These are phyloP conservation scores for Stereocaulon alpinum DNA, from an alignment of 495 filamentous ascomycete species.

Conservation along the genomic window DNA sequence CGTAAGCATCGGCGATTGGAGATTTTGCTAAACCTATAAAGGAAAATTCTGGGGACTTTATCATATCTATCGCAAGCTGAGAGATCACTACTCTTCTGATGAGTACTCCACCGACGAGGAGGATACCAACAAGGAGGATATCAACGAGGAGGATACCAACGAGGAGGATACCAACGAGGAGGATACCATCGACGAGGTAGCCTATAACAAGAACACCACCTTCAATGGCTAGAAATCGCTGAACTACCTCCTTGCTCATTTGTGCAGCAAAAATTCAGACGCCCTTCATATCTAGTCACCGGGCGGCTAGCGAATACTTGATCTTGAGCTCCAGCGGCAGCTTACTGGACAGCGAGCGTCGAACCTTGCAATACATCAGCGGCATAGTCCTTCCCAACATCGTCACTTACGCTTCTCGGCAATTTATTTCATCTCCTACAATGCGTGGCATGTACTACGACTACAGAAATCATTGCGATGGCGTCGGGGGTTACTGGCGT, in stretches of 20 bases:
- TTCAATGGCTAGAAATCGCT: not conserved
- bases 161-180: not conserved
- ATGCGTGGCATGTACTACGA: not conserved
- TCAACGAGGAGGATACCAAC: no score
- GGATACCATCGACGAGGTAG: not conserved
- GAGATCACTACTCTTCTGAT: slow-evolving; percentile 1
- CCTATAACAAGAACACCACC: not conserved
- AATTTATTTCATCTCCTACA: not conserved
- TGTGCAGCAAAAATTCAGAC: not conserved
- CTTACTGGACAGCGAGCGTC: not conserved
- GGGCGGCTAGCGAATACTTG: not conserved
- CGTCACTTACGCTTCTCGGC: not conserved
- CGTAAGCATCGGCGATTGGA: not conserved
- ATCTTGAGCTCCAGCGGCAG: slow-evolving; percentile 7
- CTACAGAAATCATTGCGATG: not conserved
- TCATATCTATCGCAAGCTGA: not conserved
- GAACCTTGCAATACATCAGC: slow-evolving; percentile 6
- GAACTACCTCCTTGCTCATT: not conserved
- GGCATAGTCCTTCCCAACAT: slow-evolving; percentile 1
- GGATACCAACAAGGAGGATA: no score
- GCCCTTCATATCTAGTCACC: slow-evolving; percentile 1
- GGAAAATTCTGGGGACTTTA: not conserved
- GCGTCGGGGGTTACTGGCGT: not conserved
- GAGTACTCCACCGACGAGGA: not conserved
- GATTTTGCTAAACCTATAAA: not conserved